Percentiles rank a stretch among this genome's conserved stretches.
These are phyloP conservation scores for Takakia lepidozioides DNA, from an alignment of 225 moss, liverwort and hornwort genomes.

Conservation along the genomic window DNA sequence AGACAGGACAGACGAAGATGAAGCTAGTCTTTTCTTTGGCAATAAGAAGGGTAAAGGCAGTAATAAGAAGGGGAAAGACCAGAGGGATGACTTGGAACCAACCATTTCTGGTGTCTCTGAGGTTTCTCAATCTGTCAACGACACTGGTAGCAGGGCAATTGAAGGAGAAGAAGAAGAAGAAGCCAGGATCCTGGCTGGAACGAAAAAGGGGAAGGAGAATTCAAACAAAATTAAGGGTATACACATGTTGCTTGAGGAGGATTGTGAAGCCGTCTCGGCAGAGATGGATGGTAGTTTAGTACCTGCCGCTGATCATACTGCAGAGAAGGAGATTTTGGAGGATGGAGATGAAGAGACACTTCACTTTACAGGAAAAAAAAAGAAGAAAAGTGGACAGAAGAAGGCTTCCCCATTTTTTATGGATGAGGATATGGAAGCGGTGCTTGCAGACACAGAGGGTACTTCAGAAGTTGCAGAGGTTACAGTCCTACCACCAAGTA, in stretches of 20 bases:
- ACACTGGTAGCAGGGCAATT: background rate
- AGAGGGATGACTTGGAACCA: conserved; percentile 3
- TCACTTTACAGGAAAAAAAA: conserved; percentile 19
- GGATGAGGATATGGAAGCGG: conserved; percentile 34
- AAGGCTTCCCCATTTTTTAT: conserved; percentile 26
- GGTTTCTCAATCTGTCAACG: background rate
- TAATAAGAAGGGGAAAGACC: conserved; percentile 14
- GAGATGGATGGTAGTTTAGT: background rate
- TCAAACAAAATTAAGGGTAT: conserved; percentile 1
- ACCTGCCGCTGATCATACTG: background rate
- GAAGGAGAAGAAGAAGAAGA: conserved; percentile 8
- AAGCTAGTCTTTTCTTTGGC: conserved; percentile 34
- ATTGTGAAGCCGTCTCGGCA: conserved; percentile 1
- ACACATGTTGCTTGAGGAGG: conserved; percentile 1
- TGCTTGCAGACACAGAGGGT: conserved; percentile 29
- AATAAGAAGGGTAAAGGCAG: conserved; percentile 54
- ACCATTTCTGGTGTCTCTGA: background rate
- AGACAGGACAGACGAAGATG: conserved; percentile 16
- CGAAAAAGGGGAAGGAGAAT: conserved; percentile 2
- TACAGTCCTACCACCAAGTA: conserved; percentile 13
- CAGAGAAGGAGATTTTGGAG: background rate
- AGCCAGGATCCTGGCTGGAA: background rate
- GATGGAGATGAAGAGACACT: conserved; percentile 14
- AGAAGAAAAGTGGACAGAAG: conserved; percentile 29
- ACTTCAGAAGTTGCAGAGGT: conserved; percentile 10